Evolutionary conservation across 2,329 filamentous ascomycete genomes (phyloP).

Genomic region (Coniochaeta ligniaria): DNA sequence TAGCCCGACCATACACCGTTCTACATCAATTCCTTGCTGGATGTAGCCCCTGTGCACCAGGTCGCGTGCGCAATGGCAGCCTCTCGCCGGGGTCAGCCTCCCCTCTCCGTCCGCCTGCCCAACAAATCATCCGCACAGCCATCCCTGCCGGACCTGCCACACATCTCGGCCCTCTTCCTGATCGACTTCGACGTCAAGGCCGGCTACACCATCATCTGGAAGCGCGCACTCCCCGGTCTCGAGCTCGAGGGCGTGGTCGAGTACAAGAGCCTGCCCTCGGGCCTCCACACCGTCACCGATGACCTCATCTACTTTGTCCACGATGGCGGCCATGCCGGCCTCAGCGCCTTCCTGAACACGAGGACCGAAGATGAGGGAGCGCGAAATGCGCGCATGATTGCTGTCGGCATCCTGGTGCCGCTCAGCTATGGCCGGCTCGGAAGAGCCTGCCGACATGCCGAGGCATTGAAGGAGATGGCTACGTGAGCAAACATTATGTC

Average conservation of each 20-base stretch:
- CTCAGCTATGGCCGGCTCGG: slow-evolving; percentile 80
- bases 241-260: slow-evolving; percentile 82
- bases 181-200: slow-evolving; percentile 91
- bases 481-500: slow-evolving; percentile 37
- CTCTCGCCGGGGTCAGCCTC: slow-evolving; percentile 29
- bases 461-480: slow-evolving; percentile 67
- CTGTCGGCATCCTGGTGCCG: slow-evolving; percentile 82
- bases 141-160: slow-evolving; percentile 40
- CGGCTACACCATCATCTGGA: slow-evolving; percentile 88
- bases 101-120: slow-evolving; percentile 30
- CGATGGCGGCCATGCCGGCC: slow-evolving; percentile 67
- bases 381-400: slow-evolving; percentile 86
- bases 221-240: slow-evolving; percentile 62
- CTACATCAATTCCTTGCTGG: not conserved
- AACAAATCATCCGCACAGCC: slow-evolving; percentile 22
- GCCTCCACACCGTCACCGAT: slow-evolving; percentile 78
- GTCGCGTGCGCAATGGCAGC: slow-evolving; percentile 26
- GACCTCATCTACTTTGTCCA: slow-evolving; percentile 96
- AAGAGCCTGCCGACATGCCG: slow-evolving; percentile 81
- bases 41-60: not conserved
- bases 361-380: slow-evolving; percentile 69
- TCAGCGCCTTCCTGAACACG: slow-evolving; percentile 86
- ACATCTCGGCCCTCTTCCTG: slow-evolving; percentile 74
- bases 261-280: slow-evolving; percentile 93
- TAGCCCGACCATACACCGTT: not conserved